These are phyloP conservation scores for Penstemon barbatus DNA, from an alignment of 257 asterid species.

Conservation along the genomic window DNA sequence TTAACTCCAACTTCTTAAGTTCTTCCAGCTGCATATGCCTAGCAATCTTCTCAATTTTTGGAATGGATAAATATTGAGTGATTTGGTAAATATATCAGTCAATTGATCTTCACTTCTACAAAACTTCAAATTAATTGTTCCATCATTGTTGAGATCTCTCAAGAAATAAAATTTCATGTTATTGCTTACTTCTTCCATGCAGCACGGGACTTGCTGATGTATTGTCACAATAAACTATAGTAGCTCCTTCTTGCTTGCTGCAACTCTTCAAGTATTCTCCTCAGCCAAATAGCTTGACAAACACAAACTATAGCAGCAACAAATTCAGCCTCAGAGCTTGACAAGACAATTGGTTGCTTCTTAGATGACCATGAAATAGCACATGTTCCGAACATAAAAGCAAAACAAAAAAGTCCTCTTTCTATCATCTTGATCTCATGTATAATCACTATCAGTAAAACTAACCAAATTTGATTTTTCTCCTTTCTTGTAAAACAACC, in stretches of 20 bases:
- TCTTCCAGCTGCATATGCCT: neutral
- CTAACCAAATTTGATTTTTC: no score
- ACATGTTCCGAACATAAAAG: no score
- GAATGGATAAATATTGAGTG: neutral
- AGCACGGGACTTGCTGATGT: neutral
- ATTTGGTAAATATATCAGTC: constrained; percentile 1
- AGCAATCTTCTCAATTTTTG: neutral
- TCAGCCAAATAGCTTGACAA: no score
- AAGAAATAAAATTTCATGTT: constrained; percentile 16
- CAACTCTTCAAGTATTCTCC: neutral
- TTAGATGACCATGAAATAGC: no score
- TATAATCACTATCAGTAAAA: no score
- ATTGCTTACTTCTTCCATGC: constrained; percentile 3
- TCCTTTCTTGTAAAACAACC: no score
- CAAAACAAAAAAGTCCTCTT: no score
- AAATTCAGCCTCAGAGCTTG: no score
- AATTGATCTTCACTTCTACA: constrained; percentile 4
- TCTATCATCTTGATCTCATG: no score
- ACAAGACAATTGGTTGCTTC: no score
- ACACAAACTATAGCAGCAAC: no score
- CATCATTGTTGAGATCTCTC: constrained; percentile 5
- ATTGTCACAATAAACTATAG: constrained; percentile 5
- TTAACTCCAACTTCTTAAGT: no score
- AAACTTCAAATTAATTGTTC: neutral
- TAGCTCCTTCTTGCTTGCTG: neutral